Base-by-base conservation (phyloP, 2,329 filamentous ascomycete genomes). In the Penicillium sclerotiorum region DNA sequence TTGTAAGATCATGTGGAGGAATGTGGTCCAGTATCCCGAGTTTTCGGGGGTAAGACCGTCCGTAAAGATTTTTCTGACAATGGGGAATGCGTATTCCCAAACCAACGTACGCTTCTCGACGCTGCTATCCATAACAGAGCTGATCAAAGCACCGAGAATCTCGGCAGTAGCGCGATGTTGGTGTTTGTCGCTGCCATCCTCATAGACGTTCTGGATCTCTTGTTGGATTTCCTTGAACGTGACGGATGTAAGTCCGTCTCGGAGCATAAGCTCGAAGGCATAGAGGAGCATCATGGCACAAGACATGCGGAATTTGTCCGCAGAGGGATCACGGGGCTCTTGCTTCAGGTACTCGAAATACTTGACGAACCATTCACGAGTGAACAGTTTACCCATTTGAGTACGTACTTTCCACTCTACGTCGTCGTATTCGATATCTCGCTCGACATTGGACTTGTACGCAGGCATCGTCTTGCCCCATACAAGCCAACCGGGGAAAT, bases 311-410 rank as follows among this genome's bases (percentile, higher is more conserved):
- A 99, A 97, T 45, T 93, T 83, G 68, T 99, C 93, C 1, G 88
- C 81, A 4, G 81, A 81, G 0, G 84, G 73, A 66, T 97, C 93
- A 37, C 93, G 85, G 2, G 94, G 93, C 69, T 97, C 93, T 71
- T 97, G 94, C 74, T 96, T 97, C 75, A 97, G 82, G 67, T 93
- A 97, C 20, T 86, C 88, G 64, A 99, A 99, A 71, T 87, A 93
- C 43, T 87, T 87, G 36, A 83, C 82, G 59, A 96, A 86, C 95
- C 94, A 99, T 22, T 90, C 83, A 41, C 85, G 85, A 52, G 89
- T 90, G 54, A 99, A 77, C 35, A 91, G 78, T 47, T 81, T 80
- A 40, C 92, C 94, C 63, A 99, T 94, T 64, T 89, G 88, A 47
- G 82, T 80, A 33, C 93, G 86, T 6, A 88, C 84, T 1, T 79